Evolutionary conservation across 148 eudicot species (phyloP), one percentile per base, ranked within the genome.

Genomic region (Beta vulgaris): DNA sequence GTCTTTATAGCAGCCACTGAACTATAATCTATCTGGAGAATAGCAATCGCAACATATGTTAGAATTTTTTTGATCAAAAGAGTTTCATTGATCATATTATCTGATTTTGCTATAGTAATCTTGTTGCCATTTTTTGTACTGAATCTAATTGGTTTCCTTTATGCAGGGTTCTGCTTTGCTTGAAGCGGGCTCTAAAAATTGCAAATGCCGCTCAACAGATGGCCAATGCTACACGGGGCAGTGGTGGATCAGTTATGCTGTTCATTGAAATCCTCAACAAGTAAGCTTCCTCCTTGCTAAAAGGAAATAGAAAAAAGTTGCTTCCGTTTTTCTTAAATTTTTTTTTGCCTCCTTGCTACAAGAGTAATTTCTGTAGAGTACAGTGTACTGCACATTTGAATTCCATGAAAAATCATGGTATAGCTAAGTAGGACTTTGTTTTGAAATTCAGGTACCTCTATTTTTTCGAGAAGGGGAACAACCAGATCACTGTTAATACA

Each of bases 161-260:
- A 34, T 75, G 73, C 82, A 96, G 99, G 88, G 99, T 96, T 63
- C 79, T 92, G 82, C 92, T 96, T 82, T 96, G 99, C 86, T 88
- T 96, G 74, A 96, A 92, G 85, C 92, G 99, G 74, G 97, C 99
- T 69, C 76, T 96, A 65, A 88, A 91, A 83, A 96, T 96, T 26
- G 99, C 99, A 28, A 92, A 92, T 82, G 97, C 97, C 37, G 97
- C 90, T 78, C 98, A 96, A 87, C 97, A 92, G 78, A 96, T 96
- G 98, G 80, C 93, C 48, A 96, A 79, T 86, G 99, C 92, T 72
- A 84, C 97, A 66, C 87, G 94, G 64, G 99, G 99, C 69, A 88
- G 90, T 83, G 86, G 94, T 42, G 95, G 94, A 76, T 91, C 97
- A 21, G 90, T 88, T 79, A 65, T 88, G 66, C 89, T 96, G 76